Evolutionary conservation across 2,329 filamentous ascomycete genomes (phyloP).

Genomic region (Cryoendolithus antarcticus): DNA sequence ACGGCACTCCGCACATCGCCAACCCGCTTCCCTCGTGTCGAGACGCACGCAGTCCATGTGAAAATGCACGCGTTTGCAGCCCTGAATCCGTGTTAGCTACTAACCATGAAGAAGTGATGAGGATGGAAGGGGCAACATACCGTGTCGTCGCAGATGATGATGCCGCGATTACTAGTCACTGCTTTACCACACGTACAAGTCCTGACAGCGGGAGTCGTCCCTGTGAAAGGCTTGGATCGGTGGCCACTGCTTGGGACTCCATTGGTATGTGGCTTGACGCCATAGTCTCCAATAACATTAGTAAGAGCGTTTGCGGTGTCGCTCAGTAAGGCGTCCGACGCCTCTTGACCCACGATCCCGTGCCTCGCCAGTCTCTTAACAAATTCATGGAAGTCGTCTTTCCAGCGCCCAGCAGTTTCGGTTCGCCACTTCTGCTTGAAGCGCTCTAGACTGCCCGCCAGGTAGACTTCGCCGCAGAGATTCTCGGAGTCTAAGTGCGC

Average conservation of each 20-base stretch:
- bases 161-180: constrained; percentile 4
- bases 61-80: constrained; percentile 11
- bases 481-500: constrained; percentile 26
- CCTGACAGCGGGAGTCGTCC: not conserved
- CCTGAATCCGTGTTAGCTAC: not conserved
- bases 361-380: constrained; percentile 20
- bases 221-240: not conserved
- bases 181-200: constrained; percentile 10
- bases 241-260: constrained; percentile 2
- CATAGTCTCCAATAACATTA: not conserved
- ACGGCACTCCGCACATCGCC: constrained; percentile 13
- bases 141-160: constrained; percentile 12
- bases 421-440: constrained; percentile 21
- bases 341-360: constrained; percentile 16
- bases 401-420: constrained; percentile 16
- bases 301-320: not conserved
- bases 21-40: constrained; percentile 5
- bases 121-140: constrained; percentile 6
- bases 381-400: constrained; percentile 21
- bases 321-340: constrained; percentile 11
- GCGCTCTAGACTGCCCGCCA: constrained; percentile 27
- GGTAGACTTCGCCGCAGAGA: constrained; percentile 21
- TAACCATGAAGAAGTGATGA: not conserved
- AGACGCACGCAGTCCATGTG: constrained; percentile 17
- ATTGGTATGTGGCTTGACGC: constrained; percentile 4